Base-by-base conservation (phyloP, 139 green algal genomes). In the Haematococcus lacustris region DNA sequence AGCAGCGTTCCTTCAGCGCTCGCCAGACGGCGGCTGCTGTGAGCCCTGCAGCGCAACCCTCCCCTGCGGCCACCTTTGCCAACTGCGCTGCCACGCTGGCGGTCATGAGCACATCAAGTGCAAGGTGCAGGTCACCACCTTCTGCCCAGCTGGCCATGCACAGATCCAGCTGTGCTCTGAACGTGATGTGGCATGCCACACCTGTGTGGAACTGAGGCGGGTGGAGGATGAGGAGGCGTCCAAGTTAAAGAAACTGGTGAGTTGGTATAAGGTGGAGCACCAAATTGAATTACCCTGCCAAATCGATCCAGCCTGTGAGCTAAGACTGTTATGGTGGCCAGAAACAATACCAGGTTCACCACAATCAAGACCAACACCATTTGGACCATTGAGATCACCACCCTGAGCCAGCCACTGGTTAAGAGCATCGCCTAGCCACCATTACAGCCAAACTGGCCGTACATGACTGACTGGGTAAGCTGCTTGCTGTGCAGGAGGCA, bases 61-160 rank as follows among this genome's bases (percentile, higher is more conserved):
- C 63, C 70, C 73, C 1, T 92, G 87, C 70, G 87, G 87, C 30
- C 87, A 92, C 71, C 23, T 33, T 0, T 90, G 87, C 73, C 61
- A 57, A 60, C 71, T 80, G 68, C 51, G 77, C 17, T 88, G 83
- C 72, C 83, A 88, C 68, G 41, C 77, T 37, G 13, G 3, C 1
- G 64, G 43, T 2, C 83, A 88, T 70, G 33, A 75, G 47, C 25
- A 41, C n/a, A n/a, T n/a, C n/a, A n/a, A n/a, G 43, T 87, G 81
- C 74, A 26, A 53, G 3, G 69, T 82, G 75, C 53, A 81, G 57
- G 77, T 84, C 50, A 26, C 74, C 33, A 73, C 62, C 2, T n/a
- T 57, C 21, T 87, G 81, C 64, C 34, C 34, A 1, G 32, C n/a
- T 38, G 75, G 78, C 0, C 81, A 87, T 73, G 21, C 79, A 30